These are phyloP conservation scores for Dactylis glomerata DNA, from an alignment of 176 grass and related monocot genomes.

Conservation along the genomic window DNA sequence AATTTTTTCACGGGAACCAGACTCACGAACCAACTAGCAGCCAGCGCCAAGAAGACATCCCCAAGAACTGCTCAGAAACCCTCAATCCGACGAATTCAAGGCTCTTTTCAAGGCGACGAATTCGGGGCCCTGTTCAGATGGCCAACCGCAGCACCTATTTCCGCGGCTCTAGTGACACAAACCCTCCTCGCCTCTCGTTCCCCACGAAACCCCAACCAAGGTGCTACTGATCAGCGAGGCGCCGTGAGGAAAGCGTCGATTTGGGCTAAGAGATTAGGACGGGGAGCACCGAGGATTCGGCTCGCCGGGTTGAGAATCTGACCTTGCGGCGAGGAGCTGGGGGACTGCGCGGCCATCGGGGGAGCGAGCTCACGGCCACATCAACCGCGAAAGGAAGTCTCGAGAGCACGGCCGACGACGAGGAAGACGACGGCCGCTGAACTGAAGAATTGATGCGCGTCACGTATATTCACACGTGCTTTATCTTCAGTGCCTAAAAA, in stretches of 20 bases:
- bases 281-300: background rate
- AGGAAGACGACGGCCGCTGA: background rate
- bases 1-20: background rate
- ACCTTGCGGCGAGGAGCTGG: conserved; percentile 31
- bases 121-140: background rate
- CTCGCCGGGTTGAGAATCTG: background rate
- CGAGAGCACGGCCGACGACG: background rate
- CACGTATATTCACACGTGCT: conserved; percentile 10
- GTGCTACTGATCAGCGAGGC: background rate
- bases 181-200: background rate
- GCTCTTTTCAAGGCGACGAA: background rate
- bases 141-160: background rate
- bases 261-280: background rate
- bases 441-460: background rate
- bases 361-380: background rate
- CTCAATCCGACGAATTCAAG: background rate
- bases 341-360: conserved; percentile 32
- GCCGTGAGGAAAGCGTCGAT: background rate
- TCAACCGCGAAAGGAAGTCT: background rate
- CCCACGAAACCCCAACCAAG: background rate
- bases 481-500: background rate
- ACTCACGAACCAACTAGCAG: background rate
- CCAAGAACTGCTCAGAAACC: background rate
- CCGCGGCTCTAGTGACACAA: background rate
- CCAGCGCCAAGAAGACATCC: background rate